Evolutionary conservation across 345 rosid genomes (phyloP), one percentile per base, ranked within the genome.

Genomic region (Citrus glauca): DNA sequence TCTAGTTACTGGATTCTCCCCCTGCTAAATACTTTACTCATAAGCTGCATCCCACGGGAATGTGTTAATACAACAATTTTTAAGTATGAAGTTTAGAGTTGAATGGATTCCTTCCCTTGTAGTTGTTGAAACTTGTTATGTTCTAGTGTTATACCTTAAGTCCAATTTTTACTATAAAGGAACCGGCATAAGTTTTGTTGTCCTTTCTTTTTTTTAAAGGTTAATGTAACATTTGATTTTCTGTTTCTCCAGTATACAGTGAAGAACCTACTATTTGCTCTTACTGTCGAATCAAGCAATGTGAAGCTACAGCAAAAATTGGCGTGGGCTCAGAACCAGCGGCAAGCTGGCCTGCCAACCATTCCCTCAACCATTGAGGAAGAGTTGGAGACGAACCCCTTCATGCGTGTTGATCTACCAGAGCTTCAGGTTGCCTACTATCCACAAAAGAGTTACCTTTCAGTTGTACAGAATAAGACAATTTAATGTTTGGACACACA

Each of bases 181-280:
- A 10, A 56, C 20, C 11, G 14, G 16, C 4, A 6, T 17, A 32
- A 24, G 74, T 73, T 1, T 25, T 20, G 25, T 3, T 1, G 25
- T 20, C 55, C 56, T 63, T 30, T 25, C 35, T 11, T 53, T 70
- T 42, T 7, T 67, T 38, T 40, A 4, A 72, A 65, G 64, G 61
- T 38, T 24, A 50, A 70, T 19, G 16, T 75, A 82, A 73, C 8
- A 2, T 50, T 74, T 59, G 40, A 37, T 33, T 50, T 72, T 7
- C 19, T 84, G 55, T 74, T 82, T 78, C 60, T 89, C 66, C 84
- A 93, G 99, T 95, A 93, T 84, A 92, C 99, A 0, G 88, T 91
- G 82, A 94, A 93, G 90, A 95, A 93, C 93, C 82, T 95, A 90
- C 92, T 88, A 80, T 95, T 95, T 79, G 98, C 94, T 27, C 66